Conservation (phyloP, 208 protist species). For the Trichomonas gallinae region DNA sequence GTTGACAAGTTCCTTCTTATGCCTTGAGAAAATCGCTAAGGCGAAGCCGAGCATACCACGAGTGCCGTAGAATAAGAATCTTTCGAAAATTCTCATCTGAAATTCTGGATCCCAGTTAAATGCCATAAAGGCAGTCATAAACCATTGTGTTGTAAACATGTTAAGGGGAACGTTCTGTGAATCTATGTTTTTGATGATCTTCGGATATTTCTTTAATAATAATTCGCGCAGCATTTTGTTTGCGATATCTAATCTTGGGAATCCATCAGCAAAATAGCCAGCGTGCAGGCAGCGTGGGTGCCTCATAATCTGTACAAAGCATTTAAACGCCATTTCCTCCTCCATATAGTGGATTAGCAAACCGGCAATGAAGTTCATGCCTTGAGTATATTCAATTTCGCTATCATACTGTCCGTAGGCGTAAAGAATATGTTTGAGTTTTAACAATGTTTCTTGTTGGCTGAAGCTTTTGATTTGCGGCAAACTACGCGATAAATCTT, state of each 20-base stretch:
- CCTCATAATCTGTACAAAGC: background rate
- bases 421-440: background rate
- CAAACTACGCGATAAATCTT: background rate
- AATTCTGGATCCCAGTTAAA: background rate
- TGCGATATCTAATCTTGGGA: background rate
- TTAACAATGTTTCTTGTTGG: background rate
- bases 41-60: background rate
- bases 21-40: background rate
- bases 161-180: background rate
- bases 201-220: background rate
- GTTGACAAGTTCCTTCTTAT: background rate
- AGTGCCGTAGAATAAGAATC: conserved; percentile 4
- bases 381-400: background rate
- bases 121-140: background rate
- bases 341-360: background rate
- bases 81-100: conserved; percentile 8
- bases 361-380: background rate
- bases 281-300: background rate
- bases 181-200: background rate
- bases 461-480: background rate
- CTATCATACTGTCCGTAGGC: background rate
- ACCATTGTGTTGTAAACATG: background rate
- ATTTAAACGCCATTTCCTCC: background rate
- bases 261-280: background rate
- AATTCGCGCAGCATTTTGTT: background rate